Base-by-base conservation (phyloP, 805 yeast genomes). In the Suhomyces canberraensis region DNA sequence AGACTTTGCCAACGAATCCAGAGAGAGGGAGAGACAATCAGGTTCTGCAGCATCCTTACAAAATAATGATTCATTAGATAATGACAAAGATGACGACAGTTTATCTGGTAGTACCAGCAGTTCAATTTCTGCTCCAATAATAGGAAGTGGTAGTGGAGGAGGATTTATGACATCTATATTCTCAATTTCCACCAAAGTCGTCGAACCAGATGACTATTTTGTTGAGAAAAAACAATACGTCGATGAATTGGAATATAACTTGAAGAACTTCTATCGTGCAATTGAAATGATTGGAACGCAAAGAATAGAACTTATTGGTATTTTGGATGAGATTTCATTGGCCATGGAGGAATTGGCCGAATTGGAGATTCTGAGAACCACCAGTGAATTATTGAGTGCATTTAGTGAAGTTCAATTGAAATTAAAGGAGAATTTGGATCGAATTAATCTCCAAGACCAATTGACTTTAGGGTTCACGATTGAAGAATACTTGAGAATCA, bases 391-490 rank as follows among this genome's bases (percentile, higher is more conserved):
- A 9, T 71, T 91, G 39, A 58, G 64, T 15, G 80, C 81, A 39
- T 89, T 90, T 57, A 79, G 89, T 25, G 79, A 78, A 22, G 76
- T 86, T 7, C 91, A 90, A 53, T 51, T 65, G 22, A 76, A 84
- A 44, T 73, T 90, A 17, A 79, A 79, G 48, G 91, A 86, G 35
- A 69, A 86, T 31, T 65, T 87, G 31, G 89, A 81, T 45, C 75
- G 96, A 42, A 79, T 84, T 42, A 81, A 88, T 40, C 60, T 84
- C 60, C 95, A 87, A 57, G 97, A 91, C 47, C 78, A 89, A 51
- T 65, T 91, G 44, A 88, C 96, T 0, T 64, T 91, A 31, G 95
- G 95, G 2, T 76, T 84, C 17, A 86, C 95, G 1, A 66, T 91
- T 26, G 96, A 91, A 55, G 97, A 90, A 55, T 90, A 93, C 56